Evolutionary conservation across 108 stramenopile genomes (phyloP), one percentile per base, ranked within the genome.

Genomic region (Skeletonema grethae): DNA sequence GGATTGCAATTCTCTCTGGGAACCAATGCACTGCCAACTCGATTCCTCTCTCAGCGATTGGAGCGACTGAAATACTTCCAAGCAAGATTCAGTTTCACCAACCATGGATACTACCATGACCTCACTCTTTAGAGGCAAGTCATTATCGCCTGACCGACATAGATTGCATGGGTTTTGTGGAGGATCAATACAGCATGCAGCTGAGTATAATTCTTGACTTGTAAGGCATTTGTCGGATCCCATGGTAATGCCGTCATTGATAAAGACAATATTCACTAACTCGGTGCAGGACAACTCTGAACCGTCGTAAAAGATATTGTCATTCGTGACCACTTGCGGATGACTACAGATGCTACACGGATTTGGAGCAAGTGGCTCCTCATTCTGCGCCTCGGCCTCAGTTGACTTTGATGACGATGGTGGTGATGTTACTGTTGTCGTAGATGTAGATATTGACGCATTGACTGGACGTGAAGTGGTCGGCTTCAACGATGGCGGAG

Each of bases 311-410:
- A 32, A 73, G 31, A 79, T 63, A 3, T 62, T 68, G 12, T 56
- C 67, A 57, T 73, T 67, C 62, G 63, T 73, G n/a, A 65, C 29
- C 3, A 63, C 30, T 31, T 70, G 45, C 0, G 16, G 2, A 30
- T 72, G 62, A 38, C 78, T 71, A 39, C 78, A 79, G 0, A 79
- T 46, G 31, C 46, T 63, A 62, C 78, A 79, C 65, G 50, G 22
- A 24, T 2, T 0, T 24, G 50, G 22, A 53, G 50, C 22, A 22
- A 7, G 4, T 11, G 10, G 15, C n/a, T 2, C 15, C n/a, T 13
- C n/a, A 4, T 1, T 28, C 25, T 28, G 25, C 25, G 25, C 25
- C 25, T 28, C 25, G 25, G 50, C 22, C 13, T 43, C 15, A 22
- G 50, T 20, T 24, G 18, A 22, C 22, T 53, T 22, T 22, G 20